Base-by-base conservation (phyloP, 768 basidiomycete species). In the Russula sp. region DNA sequence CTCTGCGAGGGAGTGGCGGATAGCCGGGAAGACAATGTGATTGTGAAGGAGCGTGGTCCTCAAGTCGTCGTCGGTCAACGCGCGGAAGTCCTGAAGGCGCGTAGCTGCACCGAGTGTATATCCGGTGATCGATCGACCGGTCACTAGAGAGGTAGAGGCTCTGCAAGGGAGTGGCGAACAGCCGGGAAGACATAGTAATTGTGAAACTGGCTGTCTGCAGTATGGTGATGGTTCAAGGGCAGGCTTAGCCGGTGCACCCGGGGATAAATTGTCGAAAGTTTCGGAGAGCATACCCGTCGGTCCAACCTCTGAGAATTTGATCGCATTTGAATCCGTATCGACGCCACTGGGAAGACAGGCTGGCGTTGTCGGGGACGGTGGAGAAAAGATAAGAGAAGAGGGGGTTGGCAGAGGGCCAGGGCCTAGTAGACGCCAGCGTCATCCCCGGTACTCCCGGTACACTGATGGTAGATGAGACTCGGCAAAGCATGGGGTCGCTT, bases 11-110 rank as follows among this genome's bases (percentile, higher is more conserved):
- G 38, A 44, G 42, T 4, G n/a, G 11, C 1, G 40, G 24, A 42
- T 50, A 5, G 11, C 22, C 30, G 24, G 46, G 10, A 49, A 42
- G 10, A n/a, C 20, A 40, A 0, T 14, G 38, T 38, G 38, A 40
- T 18, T 6, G 6, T 18, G 38, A 40, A 40, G n/a, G 14, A 57
- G 48, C 20, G 30, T 44, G 22, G 24, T 30, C 54, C 59, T 61
- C 64, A 65, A 52, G n/a, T n/a, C n/a, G 20, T 61, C 64, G 20
- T 55, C 38, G 16, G 61, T 52, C 40, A 65, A 28, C 1, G 54
- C 48, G 10, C 48, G 59, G 40, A 65, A 65, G 49, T 65, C 59
- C 57, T 46, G 49, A 26, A 65, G 32, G 50, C 64, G 55, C 2
- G 59, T 61, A 16, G 59, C 55, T 3, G 64, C 59, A 20, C 61